These are phyloP conservation scores for Psilocybe cubensis DNA, from an alignment of 768 basidiomycete genomes.

Conservation along the genomic window DNA sequence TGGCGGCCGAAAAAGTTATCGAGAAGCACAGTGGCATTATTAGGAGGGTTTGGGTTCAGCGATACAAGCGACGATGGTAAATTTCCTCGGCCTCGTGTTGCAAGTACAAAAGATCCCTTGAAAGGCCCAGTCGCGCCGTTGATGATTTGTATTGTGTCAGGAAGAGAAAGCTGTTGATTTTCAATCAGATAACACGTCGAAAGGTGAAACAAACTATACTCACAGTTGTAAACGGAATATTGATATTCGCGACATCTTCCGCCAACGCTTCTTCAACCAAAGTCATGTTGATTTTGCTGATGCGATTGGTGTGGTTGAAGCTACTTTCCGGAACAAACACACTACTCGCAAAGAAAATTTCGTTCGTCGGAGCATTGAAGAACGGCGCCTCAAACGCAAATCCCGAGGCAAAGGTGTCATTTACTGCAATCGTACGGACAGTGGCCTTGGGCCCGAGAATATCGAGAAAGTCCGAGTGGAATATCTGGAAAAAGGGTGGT, in stretches of 20 bases:
- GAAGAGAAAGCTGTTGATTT: slow-evolving; percentile 51
- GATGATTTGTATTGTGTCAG: slow-evolving; percentile 64
- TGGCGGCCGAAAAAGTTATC: slow-evolving; percentile 81
- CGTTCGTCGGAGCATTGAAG: slow-evolving; percentile 62
- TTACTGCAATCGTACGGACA: slow-evolving; percentile 59
- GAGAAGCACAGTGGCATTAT: slow-evolving; percentile 67
- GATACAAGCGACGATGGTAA: slow-evolving; percentile 63
- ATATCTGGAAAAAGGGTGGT: slow-evolving; percentile 59
- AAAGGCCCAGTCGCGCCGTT: slow-evolving; percentile 70
- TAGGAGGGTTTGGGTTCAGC: slow-evolving; percentile 63
- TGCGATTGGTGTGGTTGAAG: slow-evolving; percentile 61
- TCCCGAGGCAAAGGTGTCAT: slow-evolving; percentile 52
- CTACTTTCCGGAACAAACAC: slow-evolving; percentile 69
- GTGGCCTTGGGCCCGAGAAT: slow-evolving; percentile 61
- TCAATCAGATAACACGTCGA: neutral
- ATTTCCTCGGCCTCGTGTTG: slow-evolving; percentile 65
- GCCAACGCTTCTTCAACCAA: slow-evolving; percentile 51
- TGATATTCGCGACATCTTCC: slow-evolving; percentile 36
- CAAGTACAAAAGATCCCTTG: slow-evolving; percentile 57
- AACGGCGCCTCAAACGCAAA: slow-evolving; percentile 82
- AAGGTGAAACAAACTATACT: neutral
- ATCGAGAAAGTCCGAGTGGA: slow-evolving; percentile 49
- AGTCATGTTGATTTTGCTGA: slow-evolving; percentile 62
- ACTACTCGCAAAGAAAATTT: slow-evolving; percentile 72
- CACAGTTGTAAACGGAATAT: slow-evolving; percentile 36